phyloP scores from a whole-genome alignment of 805 yeast species.

The Saccharomycopsis malanga region DNA sequence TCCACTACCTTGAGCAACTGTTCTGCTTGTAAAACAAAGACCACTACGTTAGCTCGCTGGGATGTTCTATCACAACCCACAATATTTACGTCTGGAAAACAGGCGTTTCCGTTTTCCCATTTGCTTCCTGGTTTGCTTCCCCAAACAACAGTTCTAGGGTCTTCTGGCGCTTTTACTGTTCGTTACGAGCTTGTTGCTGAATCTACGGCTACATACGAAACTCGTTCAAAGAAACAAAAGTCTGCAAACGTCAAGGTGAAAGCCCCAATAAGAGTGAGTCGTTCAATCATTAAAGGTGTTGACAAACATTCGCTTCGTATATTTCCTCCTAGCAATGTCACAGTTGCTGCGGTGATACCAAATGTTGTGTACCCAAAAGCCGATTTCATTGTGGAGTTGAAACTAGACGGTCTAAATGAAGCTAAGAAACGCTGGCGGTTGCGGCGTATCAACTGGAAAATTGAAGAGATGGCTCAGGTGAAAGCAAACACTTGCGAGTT shows the following conservation, averaged over 20 bases:
- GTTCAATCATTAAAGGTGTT: slow-evolving; percentile 75
- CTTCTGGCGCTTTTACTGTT: slow-evolving; percentile 43
- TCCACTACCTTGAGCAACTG: slow-evolving; percentile 46
- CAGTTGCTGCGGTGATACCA: slow-evolving; percentile 82
- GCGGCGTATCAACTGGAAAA: slow-evolving; percentile 82
- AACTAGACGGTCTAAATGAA: slow-evolving; percentile 64
- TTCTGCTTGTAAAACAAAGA: slow-evolving; percentile 46
- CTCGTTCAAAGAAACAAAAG: slow-evolving; percentile 26
- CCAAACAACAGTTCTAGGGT: slow-evolving; percentile 59
- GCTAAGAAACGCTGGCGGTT: slow-evolving; percentile 72
- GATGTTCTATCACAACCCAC: slow-evolving; percentile 59
- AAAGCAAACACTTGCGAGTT: slow-evolving; percentile 48
- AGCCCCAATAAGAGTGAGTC: slow-evolving; percentile 63
- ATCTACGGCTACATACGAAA: slow-evolving; percentile 36
- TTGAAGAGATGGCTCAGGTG: slow-evolving; percentile 74
- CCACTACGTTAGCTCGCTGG: slow-evolving; percentile 77
- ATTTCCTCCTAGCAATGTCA: slow-evolving; percentile 91
- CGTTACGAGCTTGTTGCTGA: slow-evolving; percentile 72
- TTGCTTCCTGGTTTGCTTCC: slow-evolving; percentile 84
- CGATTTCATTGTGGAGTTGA: slow-evolving; percentile 73
- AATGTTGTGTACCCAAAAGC: slow-evolving; percentile 86
- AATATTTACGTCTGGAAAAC: slow-evolving; percentile 58
- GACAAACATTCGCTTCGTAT: slow-evolving; percentile 84
- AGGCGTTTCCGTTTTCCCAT: slow-evolving; percentile 89
- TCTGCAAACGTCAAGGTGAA: slow-evolving; percentile 36